A percentile compares a stretch with the other conserved stretches of the same genome.
phyloP scores from a whole-genome alignment of 768 basidiomycete species.

The Fomitopsis serialis region DNA sequence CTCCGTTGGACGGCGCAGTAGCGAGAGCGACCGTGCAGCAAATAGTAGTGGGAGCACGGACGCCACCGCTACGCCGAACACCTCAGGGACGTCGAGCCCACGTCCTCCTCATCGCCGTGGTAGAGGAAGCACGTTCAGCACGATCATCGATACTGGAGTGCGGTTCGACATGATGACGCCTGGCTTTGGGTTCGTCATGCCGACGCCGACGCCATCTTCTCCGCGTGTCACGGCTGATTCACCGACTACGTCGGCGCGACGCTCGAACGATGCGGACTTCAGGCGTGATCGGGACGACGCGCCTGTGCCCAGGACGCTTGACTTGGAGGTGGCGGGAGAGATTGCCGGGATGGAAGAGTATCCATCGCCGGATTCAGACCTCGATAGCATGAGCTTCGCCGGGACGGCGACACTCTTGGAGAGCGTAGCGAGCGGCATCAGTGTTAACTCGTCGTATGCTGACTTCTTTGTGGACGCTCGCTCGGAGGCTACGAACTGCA shows the following conservation, averaged over 20 bases:
- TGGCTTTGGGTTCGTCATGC: neutral
- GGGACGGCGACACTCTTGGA: constrained; percentile 4
- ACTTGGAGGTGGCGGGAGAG: neutral
- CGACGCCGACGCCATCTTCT: neutral
- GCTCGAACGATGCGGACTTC: constrained; percentile 7
- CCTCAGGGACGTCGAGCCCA: neutral
- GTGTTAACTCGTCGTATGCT: neutral
- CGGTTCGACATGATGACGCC: constrained; percentile 8
- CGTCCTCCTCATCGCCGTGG: neutral
- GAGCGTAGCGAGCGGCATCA: neutral
- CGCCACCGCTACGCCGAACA: neutral
- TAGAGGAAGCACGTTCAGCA: neutral
- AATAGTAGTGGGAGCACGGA: constrained; percentile 6
- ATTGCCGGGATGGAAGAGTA: constrained; percentile 11
- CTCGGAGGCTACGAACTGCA: neutral
- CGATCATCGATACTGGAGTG: constrained; percentile 5
- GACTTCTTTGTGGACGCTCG: neutral
- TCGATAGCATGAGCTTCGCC: constrained; percentile 25
- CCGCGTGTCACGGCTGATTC: neutral
- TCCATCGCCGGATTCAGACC: constrained; percentile 12
- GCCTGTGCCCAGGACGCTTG: constrained; percentile 3
- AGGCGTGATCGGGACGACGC: constrained; percentile 1
- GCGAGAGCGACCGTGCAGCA: constrained; percentile 1
- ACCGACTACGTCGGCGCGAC: constrained; percentile 1
- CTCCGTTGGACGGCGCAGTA: neutral